These are phyloP conservation scores for Hawksworthiomyces lignivorus DNA, from an alignment of 2,329 filamentous ascomycete genomes.

Conservation along the genomic window DNA sequence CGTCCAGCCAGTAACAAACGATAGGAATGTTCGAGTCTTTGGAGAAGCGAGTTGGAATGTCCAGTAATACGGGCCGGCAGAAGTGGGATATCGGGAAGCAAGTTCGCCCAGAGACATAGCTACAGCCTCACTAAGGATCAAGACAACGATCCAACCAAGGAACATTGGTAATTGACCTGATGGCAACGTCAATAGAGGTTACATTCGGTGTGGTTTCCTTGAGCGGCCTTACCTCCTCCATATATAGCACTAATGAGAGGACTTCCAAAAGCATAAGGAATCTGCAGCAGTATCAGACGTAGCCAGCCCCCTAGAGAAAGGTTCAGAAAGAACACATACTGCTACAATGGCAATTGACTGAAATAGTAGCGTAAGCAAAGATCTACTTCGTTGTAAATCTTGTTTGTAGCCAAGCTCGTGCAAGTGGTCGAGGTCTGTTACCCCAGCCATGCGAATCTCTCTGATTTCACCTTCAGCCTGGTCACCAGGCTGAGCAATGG, in stretches of 20 bases:
- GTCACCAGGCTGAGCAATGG: too few relatives aligned
- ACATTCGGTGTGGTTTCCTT: too few relatives aligned
- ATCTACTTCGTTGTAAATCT: slow-evolving; percentile 50
- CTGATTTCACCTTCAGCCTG: too few relatives aligned
- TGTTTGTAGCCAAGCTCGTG: slow-evolving; percentile 46
- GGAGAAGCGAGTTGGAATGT: slow-evolving; percentile 64
- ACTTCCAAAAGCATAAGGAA: slow-evolving; percentile 11
- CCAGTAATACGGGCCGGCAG: slow-evolving; percentile 59
- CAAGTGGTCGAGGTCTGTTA: slow-evolving; percentile 1
- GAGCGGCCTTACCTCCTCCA: slow-evolving; percentile 5
- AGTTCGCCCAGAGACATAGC: slow-evolving; percentile 25
- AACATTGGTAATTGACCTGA: slow-evolving; percentile 35
- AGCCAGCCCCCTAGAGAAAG: too few relatives aligned
- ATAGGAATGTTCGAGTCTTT: slow-evolving; percentile 52
- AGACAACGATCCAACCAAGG: slow-evolving; percentile 45
- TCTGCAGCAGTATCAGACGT: neutral
- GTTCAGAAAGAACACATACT: slow-evolving; percentile 1
- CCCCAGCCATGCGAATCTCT: too few relatives aligned
- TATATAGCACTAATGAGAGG: slow-evolving; percentile 13
- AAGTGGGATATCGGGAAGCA: slow-evolving; percentile 9
- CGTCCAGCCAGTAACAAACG: slow-evolving; percentile 68
- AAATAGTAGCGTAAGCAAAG: slow-evolving; percentile 52
- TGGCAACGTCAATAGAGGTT: neutral
- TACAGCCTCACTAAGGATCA: slow-evolving; percentile 46
- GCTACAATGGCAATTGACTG: slow-evolving; percentile 31